Conservation (phyloP, 2,329 filamentous ascomycete species). For the Exserohilum rostratum region DNA sequence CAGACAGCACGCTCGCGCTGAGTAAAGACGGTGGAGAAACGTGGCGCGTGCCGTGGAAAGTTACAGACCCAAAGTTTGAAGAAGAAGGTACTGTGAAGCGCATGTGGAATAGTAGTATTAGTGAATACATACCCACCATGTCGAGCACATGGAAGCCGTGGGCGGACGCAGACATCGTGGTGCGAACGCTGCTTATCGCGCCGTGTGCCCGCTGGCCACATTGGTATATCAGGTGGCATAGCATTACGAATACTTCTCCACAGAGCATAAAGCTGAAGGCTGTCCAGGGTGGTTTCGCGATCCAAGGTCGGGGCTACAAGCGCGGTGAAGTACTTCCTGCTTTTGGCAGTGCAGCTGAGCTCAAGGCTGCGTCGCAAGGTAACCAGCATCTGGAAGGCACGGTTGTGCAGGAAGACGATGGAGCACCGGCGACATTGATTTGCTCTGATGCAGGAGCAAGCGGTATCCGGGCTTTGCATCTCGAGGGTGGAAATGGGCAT, state of each 20-base stretch:
- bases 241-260: constrained; percentile 16
- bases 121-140: constrained; percentile 20
- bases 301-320: constrained; percentile 31
- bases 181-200: constrained; percentile 31
- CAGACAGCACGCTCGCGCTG: constrained; percentile 48
- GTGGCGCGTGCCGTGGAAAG: constrained; percentile 50
- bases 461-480: constrained; percentile 25
- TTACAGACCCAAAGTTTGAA: constrained; percentile 9
- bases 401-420: constrained; percentile 1
- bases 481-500: not conserved
- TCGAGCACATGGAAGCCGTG: constrained; percentile 38
- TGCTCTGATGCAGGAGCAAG: constrained; percentile 38
- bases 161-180: constrained; percentile 33
- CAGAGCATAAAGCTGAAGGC: constrained; percentile 5
- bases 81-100: constrained; percentile 1
- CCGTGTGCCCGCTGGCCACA: constrained; percentile 37
- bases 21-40: constrained; percentile 49
- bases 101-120: not conserved
- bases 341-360: not conserved
- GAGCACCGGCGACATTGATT: constrained; percentile 17
- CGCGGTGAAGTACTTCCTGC: constrained; percentile 28
- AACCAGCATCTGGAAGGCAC: constrained; percentile 26
- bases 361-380: not conserved
- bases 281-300: constrained; percentile 39
- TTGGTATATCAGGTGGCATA: constrained; percentile 37